Conservation (phyloP, 768 basidiomycete genomes). For the Podaxis rugospora region DNA sequence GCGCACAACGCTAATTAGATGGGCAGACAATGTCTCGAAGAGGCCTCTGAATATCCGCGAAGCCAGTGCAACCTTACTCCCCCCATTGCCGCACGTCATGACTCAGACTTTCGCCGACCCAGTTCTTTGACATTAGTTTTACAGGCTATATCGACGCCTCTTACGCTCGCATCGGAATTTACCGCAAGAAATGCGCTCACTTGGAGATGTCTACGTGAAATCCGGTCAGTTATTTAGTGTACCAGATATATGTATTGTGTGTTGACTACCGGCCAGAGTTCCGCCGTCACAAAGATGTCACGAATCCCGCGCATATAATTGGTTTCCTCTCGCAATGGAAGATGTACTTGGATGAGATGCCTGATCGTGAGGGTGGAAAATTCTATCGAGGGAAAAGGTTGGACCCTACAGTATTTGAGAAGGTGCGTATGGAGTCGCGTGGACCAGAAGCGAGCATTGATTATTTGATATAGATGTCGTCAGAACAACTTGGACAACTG, state of each 20-base stretch:
- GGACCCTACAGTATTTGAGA: slow-evolving; percentile 70
- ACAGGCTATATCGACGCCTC: slow-evolving; percentile 76
- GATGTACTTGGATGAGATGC: slow-evolving; percentile 75
- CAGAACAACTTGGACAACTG: slow-evolving; percentile 88
- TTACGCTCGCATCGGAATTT: slow-evolving; percentile 75
- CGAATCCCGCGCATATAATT: slow-evolving; percentile 88
- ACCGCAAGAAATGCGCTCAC: slow-evolving; percentile 72
- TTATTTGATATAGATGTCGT: slow-evolving; percentile 60
- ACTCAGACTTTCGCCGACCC: background rate
- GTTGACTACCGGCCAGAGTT: slow-evolving; percentile 60
- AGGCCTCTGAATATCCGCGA: slow-evolving; percentile 55
- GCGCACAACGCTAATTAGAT: slow-evolving; percentile 23
- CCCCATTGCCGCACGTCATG: slow-evolving; percentile 72
- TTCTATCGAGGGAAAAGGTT: slow-evolving; percentile 62
- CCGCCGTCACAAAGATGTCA: slow-evolving; percentile 69
- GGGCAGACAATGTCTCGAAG: slow-evolving; percentile 56
- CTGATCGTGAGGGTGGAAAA: slow-evolving; percentile 37
- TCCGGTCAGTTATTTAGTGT: slow-evolving; percentile 40
- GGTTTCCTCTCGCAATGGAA: slow-evolving; percentile 98
- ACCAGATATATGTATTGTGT: background rate
- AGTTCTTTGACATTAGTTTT: background rate
- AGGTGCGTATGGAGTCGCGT: slow-evolving; percentile 38
- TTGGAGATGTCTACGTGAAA: slow-evolving; percentile 87
- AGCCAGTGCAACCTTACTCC: slow-evolving; percentile 66
- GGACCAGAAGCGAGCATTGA: background rate